Conservation (phyloP, 306 rosid genomes). For the Pyrus pyrifolia region DNA sequence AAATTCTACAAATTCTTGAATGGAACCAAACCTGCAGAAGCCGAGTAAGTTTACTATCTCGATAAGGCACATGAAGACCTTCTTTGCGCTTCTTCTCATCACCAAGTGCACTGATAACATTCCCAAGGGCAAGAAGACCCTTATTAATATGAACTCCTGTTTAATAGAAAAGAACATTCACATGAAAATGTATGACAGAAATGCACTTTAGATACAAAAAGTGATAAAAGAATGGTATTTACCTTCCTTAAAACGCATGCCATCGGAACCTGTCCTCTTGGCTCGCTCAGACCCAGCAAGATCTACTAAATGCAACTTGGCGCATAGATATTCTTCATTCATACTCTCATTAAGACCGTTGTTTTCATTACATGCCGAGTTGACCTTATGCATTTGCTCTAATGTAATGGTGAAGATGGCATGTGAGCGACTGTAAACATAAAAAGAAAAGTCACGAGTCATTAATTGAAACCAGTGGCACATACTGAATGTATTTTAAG, state of each 20-base stretch:
- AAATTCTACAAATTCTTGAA: neutral
- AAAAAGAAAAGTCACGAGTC: constrained; percentile 22
- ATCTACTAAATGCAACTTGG: constrained; percentile 96
- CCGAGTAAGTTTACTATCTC: constrained; percentile 98
- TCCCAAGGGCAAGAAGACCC: constrained; percentile 99
- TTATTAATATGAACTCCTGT: constrained; percentile 97
- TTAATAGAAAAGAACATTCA: constrained; percentile 18
- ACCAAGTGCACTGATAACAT: constrained; percentile 99
- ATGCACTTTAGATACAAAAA: constrained; percentile 1
- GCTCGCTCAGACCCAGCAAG: constrained; percentile 99
- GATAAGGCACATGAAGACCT: constrained; percentile 90
- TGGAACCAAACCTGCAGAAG: constrained; percentile 78
- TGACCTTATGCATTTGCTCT: constrained; percentile 89
- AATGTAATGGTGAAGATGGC: constrained; percentile 98
- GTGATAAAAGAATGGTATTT: constrained; percentile 7
- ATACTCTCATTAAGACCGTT: constrained; percentile 36
- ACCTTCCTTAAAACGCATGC: constrained; percentile 99
- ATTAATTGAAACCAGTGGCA: neutral
- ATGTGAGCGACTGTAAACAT: constrained; percentile 79
- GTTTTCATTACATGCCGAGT: constrained; percentile 37
- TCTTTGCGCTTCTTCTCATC: constrained; percentile 99
- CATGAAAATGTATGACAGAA: constrained; percentile 16
- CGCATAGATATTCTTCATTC: constrained; percentile 87
- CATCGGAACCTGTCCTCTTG: constrained; percentile 98
- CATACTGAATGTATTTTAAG: neutral